Percentiles rank a stretch among this genome's conserved stretches.
Evolutionary conservation across 495 filamentous ascomycete species (phyloP).

Genomic region (Penicillium diatomitis): DNA sequence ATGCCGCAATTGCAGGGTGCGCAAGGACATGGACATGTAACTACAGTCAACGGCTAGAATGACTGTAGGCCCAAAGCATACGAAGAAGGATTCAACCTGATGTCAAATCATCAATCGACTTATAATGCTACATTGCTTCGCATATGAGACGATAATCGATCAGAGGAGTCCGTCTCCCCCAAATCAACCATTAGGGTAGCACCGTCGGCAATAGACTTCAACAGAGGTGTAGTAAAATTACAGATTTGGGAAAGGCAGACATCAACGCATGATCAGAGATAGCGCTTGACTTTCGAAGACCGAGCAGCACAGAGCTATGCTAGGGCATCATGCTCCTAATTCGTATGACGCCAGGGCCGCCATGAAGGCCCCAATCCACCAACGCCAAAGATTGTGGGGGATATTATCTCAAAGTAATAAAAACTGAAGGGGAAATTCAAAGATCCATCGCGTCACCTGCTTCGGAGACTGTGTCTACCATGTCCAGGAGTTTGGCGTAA

Average conservation of each 20-base stretch:
- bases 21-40: too few species aligned
- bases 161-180: not conserved
- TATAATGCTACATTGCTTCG: too few species aligned
- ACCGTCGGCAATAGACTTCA: too few species aligned
- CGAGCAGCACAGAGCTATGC: not conserved
- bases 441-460: conserved; percentile 48
- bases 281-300: not conserved
- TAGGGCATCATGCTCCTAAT: too few species aligned
- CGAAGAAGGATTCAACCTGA: too few species aligned
- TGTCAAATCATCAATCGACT: too few species aligned
- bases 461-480: conserved; percentile 38
- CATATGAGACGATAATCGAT: not conserved
- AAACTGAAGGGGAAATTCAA: conserved; percentile 11
- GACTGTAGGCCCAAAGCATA: too few species aligned
- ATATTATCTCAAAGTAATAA: not conserved
- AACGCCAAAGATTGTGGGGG: conserved; percentile 6
- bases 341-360: too few species aligned
- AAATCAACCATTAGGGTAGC: too few species aligned
- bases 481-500: conserved; percentile 66
- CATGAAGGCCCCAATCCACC: too few species aligned
- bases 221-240: not conserved
- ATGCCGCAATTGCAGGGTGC: not conserved
- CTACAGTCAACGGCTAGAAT: too few species aligned
- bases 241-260: not conserved
- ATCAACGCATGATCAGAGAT: not conserved